These are phyloP conservation scores for Santalum album DNA, from an alignment of 164 flowering plant species.

Conservation along the genomic window DNA sequence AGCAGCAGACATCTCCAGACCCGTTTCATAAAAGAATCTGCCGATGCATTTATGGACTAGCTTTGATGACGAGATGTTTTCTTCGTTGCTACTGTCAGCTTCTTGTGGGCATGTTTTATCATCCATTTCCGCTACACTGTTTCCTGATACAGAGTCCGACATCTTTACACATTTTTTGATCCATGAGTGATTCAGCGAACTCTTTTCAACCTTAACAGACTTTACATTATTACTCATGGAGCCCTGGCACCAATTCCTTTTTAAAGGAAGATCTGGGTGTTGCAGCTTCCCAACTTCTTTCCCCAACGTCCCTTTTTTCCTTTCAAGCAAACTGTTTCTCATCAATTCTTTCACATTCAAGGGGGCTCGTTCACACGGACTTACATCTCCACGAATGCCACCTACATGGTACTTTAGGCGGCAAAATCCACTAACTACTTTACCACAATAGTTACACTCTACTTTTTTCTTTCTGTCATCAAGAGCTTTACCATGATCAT, in stretches of 20 bases:
- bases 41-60: slow-evolving; percentile 29
- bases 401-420: slow-evolving; percentile 53
- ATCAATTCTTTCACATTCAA: slow-evolving; percentile 22
- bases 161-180: slow-evolving; percentile 8
- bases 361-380: slow-evolving; percentile 39
- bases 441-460: slow-evolving; percentile 45
- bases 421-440: slow-evolving; percentile 27
- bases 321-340: slow-evolving; percentile 18
- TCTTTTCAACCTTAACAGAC: slow-evolving; percentile 9
- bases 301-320: slow-evolving; percentile 9
- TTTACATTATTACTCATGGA: slow-evolving; percentile 9
- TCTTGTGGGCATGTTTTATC: slow-evolving; percentile 2
- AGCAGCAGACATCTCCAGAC: slow-evolving; percentile 31
- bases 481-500: slow-evolving; percentile 30
- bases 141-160: slow-evolving; percentile 3
- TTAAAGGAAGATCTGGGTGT: slow-evolving; percentile 12
- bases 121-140: not conserved
- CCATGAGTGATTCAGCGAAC: slow-evolving; percentile 1
- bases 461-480: slow-evolving; percentile 25
- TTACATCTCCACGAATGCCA: slow-evolving; percentile 38
- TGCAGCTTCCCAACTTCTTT: slow-evolving; percentile 17
- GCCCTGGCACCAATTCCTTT: slow-evolving; percentile 10
- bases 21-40: slow-evolving; percentile 44
- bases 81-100: slow-evolving; percentile 2
- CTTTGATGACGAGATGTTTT: slow-evolving; percentile 10